phyloP scores from a whole-genome alignment of 352 stramenopile genomes.

The Globisporangium canariense region DNA sequence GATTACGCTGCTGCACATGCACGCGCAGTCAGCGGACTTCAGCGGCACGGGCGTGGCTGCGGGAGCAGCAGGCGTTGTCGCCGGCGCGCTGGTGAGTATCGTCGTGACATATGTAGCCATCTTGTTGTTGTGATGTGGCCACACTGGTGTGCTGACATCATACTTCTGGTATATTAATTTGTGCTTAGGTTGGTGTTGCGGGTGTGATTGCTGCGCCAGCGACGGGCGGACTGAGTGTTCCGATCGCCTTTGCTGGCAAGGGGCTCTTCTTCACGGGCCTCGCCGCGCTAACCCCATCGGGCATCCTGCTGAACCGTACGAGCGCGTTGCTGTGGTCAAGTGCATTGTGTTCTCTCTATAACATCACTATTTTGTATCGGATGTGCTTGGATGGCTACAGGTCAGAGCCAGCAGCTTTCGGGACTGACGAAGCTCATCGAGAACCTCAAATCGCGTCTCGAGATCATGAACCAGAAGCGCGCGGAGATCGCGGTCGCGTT shows the following conservation, averaged over 20 bases:
- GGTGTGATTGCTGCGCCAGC: conserved; percentile 73
- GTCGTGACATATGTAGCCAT: not conserved
- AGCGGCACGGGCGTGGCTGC: conserved; percentile 82
- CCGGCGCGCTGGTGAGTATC: conserved; percentile 56
- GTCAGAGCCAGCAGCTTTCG: conserved; percentile 77
- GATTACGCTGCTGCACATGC: conserved; percentile 84
- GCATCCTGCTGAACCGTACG: conserved; percentile 84
- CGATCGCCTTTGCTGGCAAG: conserved; percentile 81
- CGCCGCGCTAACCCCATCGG: conserved; percentile 75
- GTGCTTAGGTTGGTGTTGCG: conserved; percentile 52
- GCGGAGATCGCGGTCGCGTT: conserved; percentile 73
- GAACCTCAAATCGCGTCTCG: conserved; percentile 77
- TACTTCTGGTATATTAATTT: not conserved
- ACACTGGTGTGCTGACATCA: not conserved
- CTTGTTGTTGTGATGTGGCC: too few relatives aligned
- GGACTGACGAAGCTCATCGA: conserved; percentile 73
- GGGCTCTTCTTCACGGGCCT: conserved; percentile 80
- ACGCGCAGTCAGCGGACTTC: conserved; percentile 74
- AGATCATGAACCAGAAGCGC: conserved; percentile 85
- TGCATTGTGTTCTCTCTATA: not conserved
- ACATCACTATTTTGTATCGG: not conserved
- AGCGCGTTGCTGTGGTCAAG: too few relatives aligned
- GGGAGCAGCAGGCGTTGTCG: conserved; percentile 75
- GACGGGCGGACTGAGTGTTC: conserved; percentile 76
- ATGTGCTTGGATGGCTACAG: conserved; percentile 22